Evolutionary conservation across 805 yeast species (phyloP).

Genomic region (Cyberlindnera suaveolens): DNA sequence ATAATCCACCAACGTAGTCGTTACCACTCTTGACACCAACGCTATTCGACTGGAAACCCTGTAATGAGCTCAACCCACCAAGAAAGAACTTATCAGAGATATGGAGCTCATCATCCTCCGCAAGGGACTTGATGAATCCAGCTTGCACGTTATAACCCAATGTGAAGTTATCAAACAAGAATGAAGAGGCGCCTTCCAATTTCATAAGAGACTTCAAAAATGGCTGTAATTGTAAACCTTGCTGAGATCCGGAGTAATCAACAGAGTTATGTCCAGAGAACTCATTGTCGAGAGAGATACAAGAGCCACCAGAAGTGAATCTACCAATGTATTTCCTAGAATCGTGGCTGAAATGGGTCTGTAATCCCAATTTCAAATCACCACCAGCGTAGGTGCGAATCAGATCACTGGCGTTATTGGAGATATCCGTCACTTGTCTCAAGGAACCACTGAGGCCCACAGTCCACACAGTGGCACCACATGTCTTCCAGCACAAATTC

Average conservation of each 20-base stretch:
- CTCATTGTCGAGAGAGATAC: slow-evolving; percentile 38
- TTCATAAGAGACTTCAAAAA: slow-evolving; percentile 18
- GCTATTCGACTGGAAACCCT: slow-evolving; percentile 58
- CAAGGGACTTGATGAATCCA: slow-evolving; percentile 39
- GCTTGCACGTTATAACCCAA: slow-evolving; percentile 38
- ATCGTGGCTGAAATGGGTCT: slow-evolving; percentile 35
- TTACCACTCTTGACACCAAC: slow-evolving; percentile 43
- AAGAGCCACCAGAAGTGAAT: slow-evolving; percentile 42
- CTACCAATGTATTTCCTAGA: slow-evolving; percentile 35
- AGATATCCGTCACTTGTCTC: slow-evolving; percentile 49
- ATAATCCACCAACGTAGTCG: slow-evolving; percentile 54
- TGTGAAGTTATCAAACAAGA: slow-evolving; percentile 40
- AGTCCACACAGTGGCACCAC: slow-evolving; percentile 20
- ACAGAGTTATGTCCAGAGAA: slow-evolving; percentile 26
- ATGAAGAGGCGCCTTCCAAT: slow-evolving; percentile 30
- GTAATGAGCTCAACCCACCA: slow-evolving; percentile 58
- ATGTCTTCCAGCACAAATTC: slow-evolving; percentile 18
- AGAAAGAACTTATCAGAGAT: slow-evolving; percentile 66
- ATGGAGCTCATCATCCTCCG: slow-evolving; percentile 39
- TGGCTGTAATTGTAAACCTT: slow-evolving; percentile 26
- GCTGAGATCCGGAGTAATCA: slow-evolving; percentile 19
- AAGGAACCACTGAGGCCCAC: slow-evolving; percentile 57
- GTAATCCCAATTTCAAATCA: slow-evolving; percentile 47
- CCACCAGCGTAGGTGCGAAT: slow-evolving; percentile 50
- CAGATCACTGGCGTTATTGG: slow-evolving; percentile 47